Evolutionary conservation across 2,329 filamentous ascomycete species (phyloP), one percentile per base, ranked within the genome.

Genomic region (Lasiodiplodia gonubiensis): DNA sequence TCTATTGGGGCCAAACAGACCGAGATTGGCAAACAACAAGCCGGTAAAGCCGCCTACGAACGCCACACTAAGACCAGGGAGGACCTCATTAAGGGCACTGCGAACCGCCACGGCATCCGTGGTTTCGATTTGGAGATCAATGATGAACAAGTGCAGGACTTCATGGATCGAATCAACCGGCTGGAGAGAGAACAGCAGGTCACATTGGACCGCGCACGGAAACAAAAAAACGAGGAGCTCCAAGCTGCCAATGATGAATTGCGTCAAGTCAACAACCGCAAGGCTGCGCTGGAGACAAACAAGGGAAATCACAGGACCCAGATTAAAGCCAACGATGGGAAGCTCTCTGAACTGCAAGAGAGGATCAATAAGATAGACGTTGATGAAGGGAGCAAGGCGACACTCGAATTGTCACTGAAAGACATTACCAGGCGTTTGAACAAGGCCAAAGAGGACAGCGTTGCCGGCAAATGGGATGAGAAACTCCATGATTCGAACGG

Each of bases 31-130:
- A 92, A 90, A 71, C 89, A 90, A 72, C 88, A 95, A 77, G 94
- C 94, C 2, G 90, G 97, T 75, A 93, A 94, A 80, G 90, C 92
- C 69, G 92, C 91, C 73, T 92, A 95, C 75, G 92, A 97, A 75
- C 88, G 90, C 4, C 92, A 97, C 71, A 77, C 97, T 3, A 83
- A 88, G 71, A 83, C 86, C 53, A 90, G 94, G 48, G 85, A 90
- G 73, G 84, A 86, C 11, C 86, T 97, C 77, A 88, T 97, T 66
- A 92, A 89, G 70, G 89, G 94, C 67, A 89, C 92, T 46, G 93
- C 94, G 18, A 85, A 88, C 54, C 85, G 84, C 30, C 92, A 97
- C 77, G 89, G 88, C 68, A 92, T 99, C 70, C 90, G 92, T 39
- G 94, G 94, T 0, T 97, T 91, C 74, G 93, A 97, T 70, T 87